These are phyloP conservation scores for Geotrichum citri-aurantii DNA, from an alignment of 1,139 yeast species.

Conservation along the genomic window DNA sequence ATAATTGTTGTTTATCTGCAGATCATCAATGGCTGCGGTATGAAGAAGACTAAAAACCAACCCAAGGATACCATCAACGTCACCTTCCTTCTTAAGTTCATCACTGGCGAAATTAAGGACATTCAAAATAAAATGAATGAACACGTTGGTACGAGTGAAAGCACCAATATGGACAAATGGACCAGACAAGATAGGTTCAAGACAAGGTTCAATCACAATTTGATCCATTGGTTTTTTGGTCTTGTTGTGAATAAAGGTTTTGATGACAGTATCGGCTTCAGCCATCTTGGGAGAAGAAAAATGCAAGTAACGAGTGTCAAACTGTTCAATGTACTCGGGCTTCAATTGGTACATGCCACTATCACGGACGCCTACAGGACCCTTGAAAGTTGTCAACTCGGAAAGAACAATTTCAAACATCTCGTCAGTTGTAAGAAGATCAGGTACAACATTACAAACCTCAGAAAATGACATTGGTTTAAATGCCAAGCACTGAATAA, in stretches of 20 bases:
- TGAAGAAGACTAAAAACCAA: conserved; percentile 66
- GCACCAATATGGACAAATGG: conserved; percentile 34
- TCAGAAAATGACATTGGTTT: conserved; percentile 68
- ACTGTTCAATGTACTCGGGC: conserved; percentile 46
- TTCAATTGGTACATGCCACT: conserved; percentile 66
- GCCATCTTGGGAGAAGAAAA: conserved; percentile 74
- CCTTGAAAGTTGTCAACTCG: conserved; percentile 53
- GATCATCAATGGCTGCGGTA: conserved; percentile 42
- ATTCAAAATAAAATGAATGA: conserved; percentile 30
- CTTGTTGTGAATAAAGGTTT: conserved; percentile 39
- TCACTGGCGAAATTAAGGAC: conserved; percentile 21
- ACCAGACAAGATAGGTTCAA: conserved; percentile 31
- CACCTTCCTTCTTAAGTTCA: conserved; percentile 18
- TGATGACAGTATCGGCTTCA: conserved; percentile 56
- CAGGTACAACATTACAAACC: conserved; percentile 64
- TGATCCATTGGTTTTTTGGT: conserved; percentile 27
- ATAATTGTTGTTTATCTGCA: conserved; percentile 15
- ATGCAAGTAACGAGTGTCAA: conserved; percentile 81
- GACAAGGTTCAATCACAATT: conserved; percentile 35
- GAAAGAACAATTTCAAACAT: conserved; percentile 63
- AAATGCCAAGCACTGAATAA: conserved; percentile 74
- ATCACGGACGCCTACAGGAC: conserved; percentile 62
- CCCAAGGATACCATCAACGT: conserved; percentile 46
- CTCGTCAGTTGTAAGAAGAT: conserved; percentile 62
- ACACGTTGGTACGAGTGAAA: conserved; percentile 35